These are phyloP conservation scores for Chionographis japonica DNA, from an alignment of 106 monocot genomes.

Conservation along the genomic window DNA sequence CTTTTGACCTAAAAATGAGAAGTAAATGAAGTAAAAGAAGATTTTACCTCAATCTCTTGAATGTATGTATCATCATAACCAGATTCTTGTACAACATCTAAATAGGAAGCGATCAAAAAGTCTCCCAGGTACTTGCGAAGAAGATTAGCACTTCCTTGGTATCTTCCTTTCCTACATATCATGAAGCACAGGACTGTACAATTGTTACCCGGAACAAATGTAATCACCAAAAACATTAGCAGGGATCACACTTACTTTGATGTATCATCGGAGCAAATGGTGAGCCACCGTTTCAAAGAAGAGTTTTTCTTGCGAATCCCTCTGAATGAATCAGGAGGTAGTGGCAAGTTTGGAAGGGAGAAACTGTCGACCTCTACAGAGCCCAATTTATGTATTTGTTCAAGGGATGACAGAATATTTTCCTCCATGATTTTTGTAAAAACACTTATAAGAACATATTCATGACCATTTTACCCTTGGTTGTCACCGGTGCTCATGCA, in stretches of 20 bases:
- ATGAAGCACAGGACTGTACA: constrained; percentile 8
- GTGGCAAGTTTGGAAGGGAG: constrained; percentile 66
- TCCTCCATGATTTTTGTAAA: constrained; percentile 52
- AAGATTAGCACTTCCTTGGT: constrained; percentile 47
- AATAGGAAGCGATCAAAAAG: constrained; percentile 81
- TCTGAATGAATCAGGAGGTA: constrained; percentile 60
- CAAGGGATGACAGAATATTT: constrained; percentile 57
- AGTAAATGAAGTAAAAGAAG: background rate
- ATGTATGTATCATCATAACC: constrained; percentile 85
- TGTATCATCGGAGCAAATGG: constrained; percentile 73
- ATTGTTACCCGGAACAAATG: background rate
- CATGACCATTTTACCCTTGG: too few species aligned
- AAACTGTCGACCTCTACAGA: constrained; percentile 45
- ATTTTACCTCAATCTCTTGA: constrained; percentile 82
- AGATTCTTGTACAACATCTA: constrained; percentile 64
- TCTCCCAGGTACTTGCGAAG: constrained; percentile 96
- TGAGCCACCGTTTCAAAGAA: constrained; percentile 77
- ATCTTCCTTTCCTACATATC: constrained; percentile 62
- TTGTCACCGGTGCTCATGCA: too few species aligned
- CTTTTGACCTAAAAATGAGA: background rate
- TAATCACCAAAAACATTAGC: too few species aligned
- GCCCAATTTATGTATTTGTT: constrained; percentile 28
- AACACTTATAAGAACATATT: too few species aligned
- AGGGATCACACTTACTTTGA: constrained; percentile 39
- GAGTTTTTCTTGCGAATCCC: constrained; percentile 78